phyloP scores from a whole-genome alignment of 2,329 filamentous ascomycete species.

The Penicillium thymicola region DNA sequence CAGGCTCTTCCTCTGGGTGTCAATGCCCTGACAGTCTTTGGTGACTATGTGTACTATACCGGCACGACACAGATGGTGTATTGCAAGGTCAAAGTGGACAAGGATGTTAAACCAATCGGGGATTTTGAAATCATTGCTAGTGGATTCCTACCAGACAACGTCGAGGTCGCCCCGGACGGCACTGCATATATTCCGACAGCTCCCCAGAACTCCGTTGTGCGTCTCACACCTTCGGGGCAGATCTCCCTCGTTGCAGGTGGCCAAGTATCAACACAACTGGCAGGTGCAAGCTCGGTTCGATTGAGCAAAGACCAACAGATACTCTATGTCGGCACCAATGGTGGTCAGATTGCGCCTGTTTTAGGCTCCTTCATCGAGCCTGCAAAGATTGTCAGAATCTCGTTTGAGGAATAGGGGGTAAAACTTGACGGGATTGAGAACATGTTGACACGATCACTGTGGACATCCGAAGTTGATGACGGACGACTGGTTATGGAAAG shows the following conservation, averaged over 20 bases:
- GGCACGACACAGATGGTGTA: constrained; percentile 23
- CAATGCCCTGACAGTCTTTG: constrained; percentile 16
- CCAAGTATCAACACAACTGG: constrained; percentile 21
- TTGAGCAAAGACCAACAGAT: constrained; percentile 15
- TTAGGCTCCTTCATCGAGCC: constrained; percentile 23
- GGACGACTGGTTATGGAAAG: background rate
- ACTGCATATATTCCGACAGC: constrained; percentile 23
- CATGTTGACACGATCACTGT: background rate
- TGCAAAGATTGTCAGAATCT: constrained; percentile 20
- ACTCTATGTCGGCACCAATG: constrained; percentile 26
- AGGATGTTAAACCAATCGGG: constrained; percentile 14
- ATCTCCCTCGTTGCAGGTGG: constrained; percentile 23
- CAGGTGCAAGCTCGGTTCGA: constrained; percentile 19
- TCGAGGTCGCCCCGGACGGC: constrained; percentile 21
- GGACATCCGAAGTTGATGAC: background rate
- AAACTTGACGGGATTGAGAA: background rate
- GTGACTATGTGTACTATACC: constrained; percentile 23
- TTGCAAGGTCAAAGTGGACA: constrained; percentile 20
- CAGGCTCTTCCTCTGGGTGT: constrained; percentile 21
- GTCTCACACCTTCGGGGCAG: constrained; percentile 20
- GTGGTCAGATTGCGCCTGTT: constrained; percentile 24
- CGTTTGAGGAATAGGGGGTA: background rate
- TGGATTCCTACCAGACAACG: constrained; percentile 22
- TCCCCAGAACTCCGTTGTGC: constrained; percentile 24
- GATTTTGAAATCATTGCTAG: constrained; percentile 24